phyloP scores from a whole-genome alignment of 2,329 filamentous ascomycete genomes.

The Metarhizium anisopliae region DNA sequence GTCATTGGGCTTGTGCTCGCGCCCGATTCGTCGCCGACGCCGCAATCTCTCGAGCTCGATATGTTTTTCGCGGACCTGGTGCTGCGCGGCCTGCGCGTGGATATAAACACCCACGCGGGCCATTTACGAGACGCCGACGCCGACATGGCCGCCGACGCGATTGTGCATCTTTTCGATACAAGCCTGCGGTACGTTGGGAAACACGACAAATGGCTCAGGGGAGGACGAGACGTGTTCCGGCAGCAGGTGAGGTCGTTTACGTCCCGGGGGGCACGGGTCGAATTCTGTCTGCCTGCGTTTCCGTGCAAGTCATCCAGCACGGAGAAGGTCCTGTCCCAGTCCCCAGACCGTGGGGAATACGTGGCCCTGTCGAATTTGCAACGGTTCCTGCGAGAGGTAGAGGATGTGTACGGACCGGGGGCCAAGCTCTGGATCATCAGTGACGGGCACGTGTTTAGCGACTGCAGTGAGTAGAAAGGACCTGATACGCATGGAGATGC shows the following conservation, averaged over 20 bases:
- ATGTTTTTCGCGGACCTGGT: conserved; percentile 7
- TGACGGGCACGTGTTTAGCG: conserved; percentile 31
- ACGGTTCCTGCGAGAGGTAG: conserved; percentile 18
- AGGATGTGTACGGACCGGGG: conserved; percentile 22
- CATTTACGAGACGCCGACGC: not conserved
- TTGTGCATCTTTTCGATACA: conserved; percentile 15
- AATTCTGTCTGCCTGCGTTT: conserved; percentile 27
- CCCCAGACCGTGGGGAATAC: conserved; percentile 25
- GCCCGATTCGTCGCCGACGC: not conserved
- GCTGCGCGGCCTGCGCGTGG: not conserved
- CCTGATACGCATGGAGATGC: not conserved
- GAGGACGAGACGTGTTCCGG: conserved; percentile 14
- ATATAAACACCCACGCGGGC: not conserved
- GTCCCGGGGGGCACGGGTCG: conserved; percentile 11
- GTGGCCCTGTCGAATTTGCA: conserved; percentile 22
- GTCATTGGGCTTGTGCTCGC: conserved; percentile 5
- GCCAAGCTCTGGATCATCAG: conserved; percentile 28
- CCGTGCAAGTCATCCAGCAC: conserved; percentile 30
- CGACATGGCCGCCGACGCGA: conserved; percentile 4
- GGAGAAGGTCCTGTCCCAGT: conserved; percentile 21
- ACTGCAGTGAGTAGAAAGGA: conserved; percentile 23
- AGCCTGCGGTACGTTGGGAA: conserved; percentile 14
- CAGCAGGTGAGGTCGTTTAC: conserved; percentile 15
- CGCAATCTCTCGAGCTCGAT: not conserved
- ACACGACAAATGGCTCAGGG: conserved; percentile 14